Evolutionary conservation across 257 asterid genomes (phyloP).

Genomic region (Forsythia viridissima): DNA sequence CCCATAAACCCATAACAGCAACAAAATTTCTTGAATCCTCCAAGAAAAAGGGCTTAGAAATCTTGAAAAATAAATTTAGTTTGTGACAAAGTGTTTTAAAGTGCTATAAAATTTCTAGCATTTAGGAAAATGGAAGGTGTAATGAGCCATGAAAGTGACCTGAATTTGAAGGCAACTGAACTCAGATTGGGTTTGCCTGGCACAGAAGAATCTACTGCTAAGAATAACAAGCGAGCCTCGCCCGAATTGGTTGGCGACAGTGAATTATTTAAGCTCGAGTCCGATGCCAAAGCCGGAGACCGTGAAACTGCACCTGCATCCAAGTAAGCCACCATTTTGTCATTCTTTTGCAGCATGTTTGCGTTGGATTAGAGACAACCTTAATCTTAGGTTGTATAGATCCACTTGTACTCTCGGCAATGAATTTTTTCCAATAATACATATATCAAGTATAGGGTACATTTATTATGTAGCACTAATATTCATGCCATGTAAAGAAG

Average conservation of each 20-base stretch:
- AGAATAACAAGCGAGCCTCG: slow-evolving; percentile 46
- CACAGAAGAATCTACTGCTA: slow-evolving; percentile 34
- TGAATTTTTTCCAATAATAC: too few relatives aligned
- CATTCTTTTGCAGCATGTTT: not conserved
- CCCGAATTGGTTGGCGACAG: slow-evolving; percentile 31
- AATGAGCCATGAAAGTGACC: slow-evolving; percentile 31
- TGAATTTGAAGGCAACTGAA: slow-evolving; percentile 56
- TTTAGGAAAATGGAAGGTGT: slow-evolving; percentile 28
- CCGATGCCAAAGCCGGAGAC: slow-evolving; percentile 18
- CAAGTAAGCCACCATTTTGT: slow-evolving; percentile 33
- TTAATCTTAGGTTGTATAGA: too few relatives aligned
- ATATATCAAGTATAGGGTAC: too few relatives aligned
- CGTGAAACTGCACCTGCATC: slow-evolving; percentile 38
- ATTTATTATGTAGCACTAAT: too few relatives aligned
- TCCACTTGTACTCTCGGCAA: too few relatives aligned
- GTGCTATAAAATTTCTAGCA: not conserved
- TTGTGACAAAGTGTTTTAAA: too few relatives aligned
- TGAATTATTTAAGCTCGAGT: slow-evolving; percentile 12
- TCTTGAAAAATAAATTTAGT: not conserved
- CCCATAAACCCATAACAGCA: not conserved
- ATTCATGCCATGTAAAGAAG: too few relatives aligned
- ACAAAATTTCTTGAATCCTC: not conserved
- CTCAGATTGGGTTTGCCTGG: slow-evolving; percentile 56
- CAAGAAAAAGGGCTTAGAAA: not conserved
- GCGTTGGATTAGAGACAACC: not conserved